Base-by-base conservation (phyloP, 352 stramenopile species). In the Pythium volutum region DNA sequence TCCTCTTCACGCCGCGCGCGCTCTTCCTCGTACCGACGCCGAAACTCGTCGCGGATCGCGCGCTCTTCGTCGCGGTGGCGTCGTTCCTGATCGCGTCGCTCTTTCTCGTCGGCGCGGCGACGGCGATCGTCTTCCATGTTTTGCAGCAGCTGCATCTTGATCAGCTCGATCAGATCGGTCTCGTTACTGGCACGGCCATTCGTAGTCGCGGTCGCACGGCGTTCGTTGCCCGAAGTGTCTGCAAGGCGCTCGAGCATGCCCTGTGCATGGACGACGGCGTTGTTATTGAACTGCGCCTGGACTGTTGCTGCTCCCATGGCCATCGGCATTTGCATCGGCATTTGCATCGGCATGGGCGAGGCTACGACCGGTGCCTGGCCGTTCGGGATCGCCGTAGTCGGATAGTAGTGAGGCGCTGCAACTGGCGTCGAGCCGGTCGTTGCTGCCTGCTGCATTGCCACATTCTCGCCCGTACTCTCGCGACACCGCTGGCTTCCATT, bases 81-180 rank as follows among this genome's bases (percentile, higher is more conserved):
- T 6, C 60, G 52, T 22, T 67, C 60, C 23, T 55, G 43, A 8
- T 67, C 60, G 14, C 60, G 60, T 4, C 60, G 60, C 22, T 67
- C 60, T 2, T 31, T 25, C 22, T 67, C 60, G n/a, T 67, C 60
- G 0, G 29, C 22, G 26, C 53, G 51, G 3, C 60, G 60, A 0
- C 52, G 43, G 9, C 60, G 60, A n/a, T 67, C 51, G 25, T 67
- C 60, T 47, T 67, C 60, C 5, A 67, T 27, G 22, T 51, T 61
- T 27, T 67, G 60, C 4, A 67, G 52, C 4, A 67, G 52, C 36
- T 67, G 60, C 52, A 67, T 36, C 60, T 67, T 67, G 45, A 67
- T 67, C 33, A 67, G 52, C 43, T 67, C 51, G 18, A 67, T 54
- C 25, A 67, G 36, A 16, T 67, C 38, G 27, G 43, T 22, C 3